phyloP scores from a whole-genome alignment of 768 basidiomycete genomes.

The Lactarius sp. region DNA sequence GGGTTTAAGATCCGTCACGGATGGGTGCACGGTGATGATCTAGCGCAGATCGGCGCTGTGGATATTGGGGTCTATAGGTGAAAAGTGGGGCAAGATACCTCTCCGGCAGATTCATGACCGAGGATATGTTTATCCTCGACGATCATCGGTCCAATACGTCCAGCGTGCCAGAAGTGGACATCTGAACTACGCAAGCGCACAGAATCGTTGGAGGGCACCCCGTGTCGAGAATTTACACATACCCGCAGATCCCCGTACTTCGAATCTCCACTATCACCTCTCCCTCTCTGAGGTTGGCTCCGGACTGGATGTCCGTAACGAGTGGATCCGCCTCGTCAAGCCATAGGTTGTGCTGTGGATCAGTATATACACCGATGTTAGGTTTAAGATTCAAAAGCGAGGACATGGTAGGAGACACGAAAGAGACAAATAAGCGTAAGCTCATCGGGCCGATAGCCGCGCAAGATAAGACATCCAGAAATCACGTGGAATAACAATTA shows the following conservation, averaged over 20 bases:
- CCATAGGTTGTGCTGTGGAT: constrained; percentile 24
- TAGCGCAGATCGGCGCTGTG: background rate
- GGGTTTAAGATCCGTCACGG: constrained; percentile 26
- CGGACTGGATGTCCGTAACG: constrained; percentile 16
- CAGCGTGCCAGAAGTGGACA: constrained; percentile 71
- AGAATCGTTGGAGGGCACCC: background rate
- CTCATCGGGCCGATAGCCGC: background rate
- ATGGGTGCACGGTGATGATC: constrained; percentile 15
- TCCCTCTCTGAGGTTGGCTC: constrained; percentile 31
- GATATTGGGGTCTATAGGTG: background rate
- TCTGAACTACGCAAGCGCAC: constrained; percentile 46
- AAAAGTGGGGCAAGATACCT: constrained; percentile 33
- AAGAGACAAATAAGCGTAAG: background rate
- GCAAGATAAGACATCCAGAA: background rate
- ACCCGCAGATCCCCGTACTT: constrained; percentile 69
- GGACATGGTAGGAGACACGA: background rate
- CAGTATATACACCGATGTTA: constrained; percentile 26
- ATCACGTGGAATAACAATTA: background rate
- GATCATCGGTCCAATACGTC: constrained; percentile 63
- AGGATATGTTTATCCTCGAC: constrained; percentile 50
- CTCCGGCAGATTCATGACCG: constrained; percentile 67
- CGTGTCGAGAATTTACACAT: constrained; percentile 24
- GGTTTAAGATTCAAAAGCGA: constrained; percentile 14
- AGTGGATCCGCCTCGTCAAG: constrained; percentile 32
- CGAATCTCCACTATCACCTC: constrained; percentile 63